Evolutionary conservation across 2,329 filamentous ascomycete genomes (phyloP).

Genomic region (Botryotinia convoluta): DNA sequence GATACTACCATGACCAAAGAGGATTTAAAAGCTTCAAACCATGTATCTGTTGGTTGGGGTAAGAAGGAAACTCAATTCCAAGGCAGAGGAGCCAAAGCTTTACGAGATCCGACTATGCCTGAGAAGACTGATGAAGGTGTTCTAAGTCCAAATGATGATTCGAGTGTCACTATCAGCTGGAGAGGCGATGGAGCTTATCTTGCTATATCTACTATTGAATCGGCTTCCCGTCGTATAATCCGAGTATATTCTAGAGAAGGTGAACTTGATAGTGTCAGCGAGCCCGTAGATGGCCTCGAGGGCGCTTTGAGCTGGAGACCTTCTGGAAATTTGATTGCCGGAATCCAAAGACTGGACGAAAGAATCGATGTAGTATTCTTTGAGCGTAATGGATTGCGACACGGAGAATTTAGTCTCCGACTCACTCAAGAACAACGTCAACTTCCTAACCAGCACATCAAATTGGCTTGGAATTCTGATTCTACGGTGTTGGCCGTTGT

Average conservation of each 20-base stretch:
- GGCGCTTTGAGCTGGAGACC: conserved; percentile 87
- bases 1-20: conserved; percentile 70
- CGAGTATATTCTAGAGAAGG: conserved; percentile 90
- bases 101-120: conserved; percentile 91
- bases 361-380: conserved; percentile 88
- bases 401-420: conserved; percentile 86
- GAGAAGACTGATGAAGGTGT: conserved; percentile 85
- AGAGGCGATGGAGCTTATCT: conserved; percentile 90
- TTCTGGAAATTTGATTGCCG: conserved; percentile 84
- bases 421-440: conserved; percentile 57
- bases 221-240: conserved; percentile 69
- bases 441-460: conserved; percentile 56
- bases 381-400: conserved; percentile 93
- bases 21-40: conserved; percentile 82
- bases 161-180: conserved; percentile 76
- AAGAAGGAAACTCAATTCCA: conserved; percentile 98
- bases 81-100: conserved; percentile 78
- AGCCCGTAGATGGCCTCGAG: conserved; percentile 92
- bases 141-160: conserved; percentile 72
- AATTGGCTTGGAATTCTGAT: conserved; percentile 83
- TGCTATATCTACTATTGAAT: conserved; percentile 77
- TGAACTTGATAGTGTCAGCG: conserved; percentile 85
- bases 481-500: conserved; percentile 87
- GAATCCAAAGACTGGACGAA: conserved; percentile 69
- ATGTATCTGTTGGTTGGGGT: conserved; percentile 97